phyloP scores from a whole-genome alignment of 345 rosid genomes.

The Rhizophora apiculata region DNA sequence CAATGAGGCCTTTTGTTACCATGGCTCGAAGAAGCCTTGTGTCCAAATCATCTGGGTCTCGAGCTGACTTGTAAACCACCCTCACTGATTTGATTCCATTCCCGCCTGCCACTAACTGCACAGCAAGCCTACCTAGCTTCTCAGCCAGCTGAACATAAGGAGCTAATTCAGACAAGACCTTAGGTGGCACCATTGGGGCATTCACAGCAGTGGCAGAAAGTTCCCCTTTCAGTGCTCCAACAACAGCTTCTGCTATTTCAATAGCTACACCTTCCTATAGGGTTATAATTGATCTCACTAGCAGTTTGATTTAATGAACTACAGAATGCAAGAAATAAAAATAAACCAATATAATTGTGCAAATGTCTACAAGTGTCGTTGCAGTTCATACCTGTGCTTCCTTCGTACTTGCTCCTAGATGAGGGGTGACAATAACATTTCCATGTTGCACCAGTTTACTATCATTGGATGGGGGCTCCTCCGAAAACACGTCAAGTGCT shows the following conservation, averaged over 20 bases:
- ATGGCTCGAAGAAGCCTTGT: slow-evolving; percentile 83
- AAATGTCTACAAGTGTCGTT: not conserved
- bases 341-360: not conserved
- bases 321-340: not conserved
- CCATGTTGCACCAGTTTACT: slow-evolving; percentile 63
- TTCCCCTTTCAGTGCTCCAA: slow-evolving; percentile 74
- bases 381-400: slow-evolving; percentile 65
- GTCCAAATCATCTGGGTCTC: slow-evolving; percentile 70
- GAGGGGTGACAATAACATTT: slow-evolving; percentile 77
- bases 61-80: slow-evolving; percentile 55
- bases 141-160: slow-evolving; percentile 68
- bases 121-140: slow-evolving; percentile 75
- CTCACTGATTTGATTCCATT: slow-evolving; percentile 58
- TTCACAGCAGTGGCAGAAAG: slow-evolving; percentile 81
- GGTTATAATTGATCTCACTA: not conserved
- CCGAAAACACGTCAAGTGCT: slow-evolving; percentile 75
- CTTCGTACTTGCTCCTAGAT: slow-evolving; percentile 89
- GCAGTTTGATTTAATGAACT: not conserved
- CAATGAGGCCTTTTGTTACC: slow-evolving; percentile 84
- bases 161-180: slow-evolving; percentile 58
- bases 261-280: slow-evolving; percentile 81
- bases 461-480: slow-evolving; percentile 65
- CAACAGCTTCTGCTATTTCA: slow-evolving; percentile 86
- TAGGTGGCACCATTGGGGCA: slow-evolving; percentile 77
- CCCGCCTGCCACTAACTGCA: slow-evolving; percentile 73